These are phyloP conservation scores for Acanthamoeba polyphaga DNA, from an alignment of 208 protist species.

Conservation along the genomic window DNA sequence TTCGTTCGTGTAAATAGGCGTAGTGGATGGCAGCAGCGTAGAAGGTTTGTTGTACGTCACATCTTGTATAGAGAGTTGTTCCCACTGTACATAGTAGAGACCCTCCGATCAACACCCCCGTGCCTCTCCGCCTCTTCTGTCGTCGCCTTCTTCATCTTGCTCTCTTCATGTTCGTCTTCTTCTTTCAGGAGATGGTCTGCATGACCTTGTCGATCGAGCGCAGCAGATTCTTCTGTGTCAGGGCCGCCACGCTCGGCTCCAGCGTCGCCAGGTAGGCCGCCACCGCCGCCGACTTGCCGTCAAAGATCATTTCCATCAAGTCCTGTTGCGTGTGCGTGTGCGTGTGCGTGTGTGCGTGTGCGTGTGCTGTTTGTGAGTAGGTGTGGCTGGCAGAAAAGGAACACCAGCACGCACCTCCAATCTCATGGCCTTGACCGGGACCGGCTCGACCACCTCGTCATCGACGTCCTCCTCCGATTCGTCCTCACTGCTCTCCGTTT, in stretches of 20 bases:
- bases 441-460: not conserved
- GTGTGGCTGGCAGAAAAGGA: not conserved
- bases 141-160: no score
- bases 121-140: no score
- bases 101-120: no score
- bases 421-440: not conserved
- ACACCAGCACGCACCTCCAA: not conserved
- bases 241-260: not conserved
- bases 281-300: slow-evolving; percentile 12
- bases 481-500: not conserved
- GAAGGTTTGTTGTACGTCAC: not conserved
- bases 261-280: slow-evolving; percentile 25
- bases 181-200: not conserved
- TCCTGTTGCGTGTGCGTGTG: not conserved
- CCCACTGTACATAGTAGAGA: no score
- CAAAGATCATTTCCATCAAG: slow-evolving; percentile 57
- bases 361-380: no score
- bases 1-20: no score
- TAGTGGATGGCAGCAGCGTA: no score
- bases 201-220: slow-evolving; percentile 38
- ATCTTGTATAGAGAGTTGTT: not conserved
- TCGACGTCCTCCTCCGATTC: not conserved
- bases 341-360: no score
- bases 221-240: not conserved
- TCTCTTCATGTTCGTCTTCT: no score